phyloP scores from a whole-genome alignment of 2,329 filamentous ascomycete species.

The Fusarium brevicatenulatum region DNA sequence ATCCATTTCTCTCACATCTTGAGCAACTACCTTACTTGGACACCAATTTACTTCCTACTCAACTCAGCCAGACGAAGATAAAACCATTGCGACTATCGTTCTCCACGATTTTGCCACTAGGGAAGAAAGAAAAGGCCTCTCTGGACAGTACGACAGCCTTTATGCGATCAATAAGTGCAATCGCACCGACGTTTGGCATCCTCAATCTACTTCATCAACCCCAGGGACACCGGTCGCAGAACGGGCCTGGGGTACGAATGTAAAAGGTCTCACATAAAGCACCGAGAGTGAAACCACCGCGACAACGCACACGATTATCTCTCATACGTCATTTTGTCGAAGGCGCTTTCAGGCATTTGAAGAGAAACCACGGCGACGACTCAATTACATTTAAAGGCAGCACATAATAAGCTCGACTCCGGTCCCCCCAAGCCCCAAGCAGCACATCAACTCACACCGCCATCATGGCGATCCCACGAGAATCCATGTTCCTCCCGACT shows the following conservation, averaged over 20 bases:
- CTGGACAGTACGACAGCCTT: not conserved
- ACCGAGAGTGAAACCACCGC: slow-evolving; percentile 25
- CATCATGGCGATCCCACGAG: slow-evolving; percentile 63
- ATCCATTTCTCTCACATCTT: not conserved
- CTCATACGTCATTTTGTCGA: slow-evolving; percentile 1
- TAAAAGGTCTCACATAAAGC: slow-evolving; percentile 29
- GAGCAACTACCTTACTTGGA: not conserved
- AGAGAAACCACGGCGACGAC: not conserved
- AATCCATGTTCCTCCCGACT: slow-evolving; percentile 78
- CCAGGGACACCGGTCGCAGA: slow-evolving; percentile 43
- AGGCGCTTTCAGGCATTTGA: not conserved
- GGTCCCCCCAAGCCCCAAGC: not conserved
- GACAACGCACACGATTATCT: slow-evolving; percentile 7
- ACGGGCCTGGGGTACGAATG: slow-evolving; percentile 45
- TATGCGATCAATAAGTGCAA: not conserved
- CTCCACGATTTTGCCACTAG: not conserved
- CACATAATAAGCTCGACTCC: not conserved
- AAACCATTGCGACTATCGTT: slow-evolving; percentile 4
- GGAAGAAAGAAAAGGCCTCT: not conserved
- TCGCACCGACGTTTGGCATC: slow-evolving; percentile 22
- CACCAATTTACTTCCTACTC: not conserved
- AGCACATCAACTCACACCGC: slow-evolving; percentile 13
- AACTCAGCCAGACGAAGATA: slow-evolving; percentile 9
- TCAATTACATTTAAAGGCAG: slow-evolving; percentile 19
- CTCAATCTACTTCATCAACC: slow-evolving; percentile 30